phyloP scores from a whole-genome alignment of 106 monocot species.

The Dendrobium catenatum region DNA sequence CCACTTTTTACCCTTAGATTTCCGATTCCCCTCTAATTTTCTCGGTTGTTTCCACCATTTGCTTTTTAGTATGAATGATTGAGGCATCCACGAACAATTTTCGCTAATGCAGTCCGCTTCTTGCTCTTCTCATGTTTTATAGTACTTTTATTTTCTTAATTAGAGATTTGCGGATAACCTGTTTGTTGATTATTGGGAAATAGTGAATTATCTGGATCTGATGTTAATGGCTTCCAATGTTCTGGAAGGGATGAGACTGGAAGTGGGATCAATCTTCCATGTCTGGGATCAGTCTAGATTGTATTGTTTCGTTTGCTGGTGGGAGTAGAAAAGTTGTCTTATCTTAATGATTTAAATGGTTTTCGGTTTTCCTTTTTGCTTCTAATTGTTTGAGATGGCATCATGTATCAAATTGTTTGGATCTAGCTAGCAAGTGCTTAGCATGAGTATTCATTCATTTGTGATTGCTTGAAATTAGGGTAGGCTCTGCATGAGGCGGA shows the following conservation, averaged over 20 bases:
- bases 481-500: neutral
- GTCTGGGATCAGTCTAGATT: neutral
- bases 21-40: neutral
- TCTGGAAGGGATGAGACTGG: neutral
- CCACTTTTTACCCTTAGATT: neutral
- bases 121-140: neutral
- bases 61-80: neutral
- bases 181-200: neutral
- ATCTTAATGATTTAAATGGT: conserved; percentile 2
- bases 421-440: neutral
- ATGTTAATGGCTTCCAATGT: neutral
- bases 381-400: neutral
- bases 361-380: neutral
- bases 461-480: neutral
- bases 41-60: too few relatives aligned
- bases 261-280: neutral
- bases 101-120: neutral
- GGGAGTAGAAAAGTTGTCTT: neutral
- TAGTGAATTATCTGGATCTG: conserved; percentile 8
- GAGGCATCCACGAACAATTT: neutral
- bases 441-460: neutral
- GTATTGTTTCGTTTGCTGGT: neutral
- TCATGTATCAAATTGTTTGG: neutral
- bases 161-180: neutral
- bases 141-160: neutral